Conservation (phyloP, 1,284 basidiomycete species). For the Marasmius fiardii region DNA sequence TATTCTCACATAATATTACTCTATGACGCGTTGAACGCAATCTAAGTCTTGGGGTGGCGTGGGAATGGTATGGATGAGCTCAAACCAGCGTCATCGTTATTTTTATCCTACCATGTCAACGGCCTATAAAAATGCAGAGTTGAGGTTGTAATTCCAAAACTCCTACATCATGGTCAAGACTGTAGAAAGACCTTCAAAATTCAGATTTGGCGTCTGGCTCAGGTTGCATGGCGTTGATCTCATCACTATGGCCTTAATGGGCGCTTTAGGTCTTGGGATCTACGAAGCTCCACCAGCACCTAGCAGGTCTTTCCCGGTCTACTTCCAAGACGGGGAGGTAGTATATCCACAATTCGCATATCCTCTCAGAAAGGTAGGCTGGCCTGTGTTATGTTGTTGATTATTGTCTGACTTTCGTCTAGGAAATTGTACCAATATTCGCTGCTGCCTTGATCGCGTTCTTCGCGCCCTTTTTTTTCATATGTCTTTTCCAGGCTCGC, state of each 20-base stretch:
- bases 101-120: not conserved
- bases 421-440: slow-evolving; percentile 52
- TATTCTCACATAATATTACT: not conserved
- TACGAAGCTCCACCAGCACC: slow-evolving; percentile 34
- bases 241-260: slow-evolving; percentile 42
- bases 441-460: slow-evolving; percentile 50
- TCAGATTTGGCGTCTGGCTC: slow-evolving; percentile 35
- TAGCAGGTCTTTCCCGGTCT: slow-evolving; percentile 36
- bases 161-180: not conserved
- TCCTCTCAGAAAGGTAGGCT: slow-evolving; percentile 34
- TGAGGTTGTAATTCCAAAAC: not conserved
- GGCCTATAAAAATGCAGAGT: not conserved
- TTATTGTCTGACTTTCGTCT: not conserved
- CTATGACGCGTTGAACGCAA: not conserved
- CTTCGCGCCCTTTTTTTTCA: slow-evolving; percentile 51
- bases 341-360: slow-evolving; percentile 37
- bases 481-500: slow-evolving; percentile 44
- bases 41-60: not conserved
- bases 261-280: slow-evolving; percentile 1
- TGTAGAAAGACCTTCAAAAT: slow-evolving; percentile 11
- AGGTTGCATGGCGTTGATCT: slow-evolving; percentile 41
- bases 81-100: not conserved
- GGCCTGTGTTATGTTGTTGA: no score
- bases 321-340: slow-evolving; percentile 33
- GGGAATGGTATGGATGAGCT: not conserved